A percentile compares a stretch with the other conserved stretches of the same genome.
Conservation (phyloP, 1,284 basidiomycete species). For the Ustilago bromivora region DNA sequence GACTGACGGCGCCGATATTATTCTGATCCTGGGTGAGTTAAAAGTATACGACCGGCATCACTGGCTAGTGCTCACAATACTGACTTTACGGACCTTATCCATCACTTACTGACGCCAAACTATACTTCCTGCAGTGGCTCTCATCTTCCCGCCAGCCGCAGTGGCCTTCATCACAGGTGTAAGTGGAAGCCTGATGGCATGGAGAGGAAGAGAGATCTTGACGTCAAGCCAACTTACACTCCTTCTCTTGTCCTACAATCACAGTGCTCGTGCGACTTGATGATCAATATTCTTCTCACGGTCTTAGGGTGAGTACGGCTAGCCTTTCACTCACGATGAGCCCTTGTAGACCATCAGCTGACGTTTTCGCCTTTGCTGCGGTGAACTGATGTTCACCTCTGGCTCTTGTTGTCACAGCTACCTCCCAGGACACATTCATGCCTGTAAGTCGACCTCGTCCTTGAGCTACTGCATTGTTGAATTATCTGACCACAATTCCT, state of each 20-base stretch:
- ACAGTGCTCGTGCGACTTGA: slow-evolving; percentile 73
- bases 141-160: slow-evolving; percentile 75
- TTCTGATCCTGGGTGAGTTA: slow-evolving; percentile 53
- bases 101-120: background rate
- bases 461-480: background rate
- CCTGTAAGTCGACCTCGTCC: slow-evolving; percentile 27
- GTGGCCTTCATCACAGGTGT: slow-evolving; percentile 79
- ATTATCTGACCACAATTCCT: background rate
- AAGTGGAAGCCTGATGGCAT: background rate
- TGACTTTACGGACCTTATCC: background rate
- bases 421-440: slow-evolving; percentile 48
- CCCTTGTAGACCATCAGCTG: background rate
- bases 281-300: slow-evolving; percentile 83
- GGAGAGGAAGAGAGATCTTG: background rate
- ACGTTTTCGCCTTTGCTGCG: background rate
- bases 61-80: background rate
- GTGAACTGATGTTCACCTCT: background rate
- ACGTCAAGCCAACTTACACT: background rate
- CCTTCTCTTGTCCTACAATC: background rate
- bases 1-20: slow-evolving; percentile 43
- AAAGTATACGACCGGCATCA: background rate
- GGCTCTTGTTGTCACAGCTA: slow-evolving; percentile 16
- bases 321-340: no score
- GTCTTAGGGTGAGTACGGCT: slow-evolving; percentile 72
- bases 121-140: slow-evolving; percentile 73